Evolutionary conservation across 2,329 filamentous ascomycete species (phyloP).

Genomic region (Fusarium tupiense): DNA sequence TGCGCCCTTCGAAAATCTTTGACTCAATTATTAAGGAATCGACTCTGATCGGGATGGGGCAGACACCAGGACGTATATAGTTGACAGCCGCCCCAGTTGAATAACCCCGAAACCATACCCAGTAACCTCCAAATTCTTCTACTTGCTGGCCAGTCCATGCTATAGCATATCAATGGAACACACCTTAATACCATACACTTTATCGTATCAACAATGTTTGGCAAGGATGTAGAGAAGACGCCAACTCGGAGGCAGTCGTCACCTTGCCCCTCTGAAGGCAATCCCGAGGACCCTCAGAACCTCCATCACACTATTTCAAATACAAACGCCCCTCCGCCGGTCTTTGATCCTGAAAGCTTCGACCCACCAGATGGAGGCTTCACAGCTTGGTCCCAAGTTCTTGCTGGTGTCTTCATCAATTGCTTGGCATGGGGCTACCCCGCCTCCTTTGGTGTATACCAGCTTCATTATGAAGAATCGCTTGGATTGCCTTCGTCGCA

Average conservation of each 20-base stretch:
- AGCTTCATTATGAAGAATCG: conserved; percentile 57
- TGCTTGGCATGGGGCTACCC: conserved; percentile 62
- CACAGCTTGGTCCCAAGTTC: conserved; percentile 61
- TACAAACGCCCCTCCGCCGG: conserved; percentile 37
- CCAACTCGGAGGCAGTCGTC: conserved; percentile 8
- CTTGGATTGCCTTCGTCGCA: conserved; percentile 49
- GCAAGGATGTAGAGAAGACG: conserved; percentile 34
- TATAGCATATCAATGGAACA: conserved; percentile 16
- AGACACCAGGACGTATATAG: conserved; percentile 32
- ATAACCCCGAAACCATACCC: not conserved
- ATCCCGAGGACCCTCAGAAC: not conserved
- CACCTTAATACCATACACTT: not conserved
- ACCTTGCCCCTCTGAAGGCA: not conserved
- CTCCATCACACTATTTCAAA: conserved; percentile 40
- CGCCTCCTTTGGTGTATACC: conserved; percentile 63
- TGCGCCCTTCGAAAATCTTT: conserved; percentile 23
- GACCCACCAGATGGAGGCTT: conserved; percentile 57
- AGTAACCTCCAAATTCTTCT: not conserved
- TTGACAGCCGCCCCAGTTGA: conserved; percentile 3
- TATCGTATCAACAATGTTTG: conserved; percentile 31
- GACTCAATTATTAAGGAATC: not conserved
- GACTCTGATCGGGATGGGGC: not conserved
- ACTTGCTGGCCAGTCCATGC: not conserved
- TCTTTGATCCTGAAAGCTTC: conserved; percentile 34
- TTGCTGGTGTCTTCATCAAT: conserved; percentile 59